These are phyloP conservation scores for Leccinum griseonigrum DNA, from an alignment of 1,284 basidiomycete genomes.

Conservation along the genomic window DNA sequence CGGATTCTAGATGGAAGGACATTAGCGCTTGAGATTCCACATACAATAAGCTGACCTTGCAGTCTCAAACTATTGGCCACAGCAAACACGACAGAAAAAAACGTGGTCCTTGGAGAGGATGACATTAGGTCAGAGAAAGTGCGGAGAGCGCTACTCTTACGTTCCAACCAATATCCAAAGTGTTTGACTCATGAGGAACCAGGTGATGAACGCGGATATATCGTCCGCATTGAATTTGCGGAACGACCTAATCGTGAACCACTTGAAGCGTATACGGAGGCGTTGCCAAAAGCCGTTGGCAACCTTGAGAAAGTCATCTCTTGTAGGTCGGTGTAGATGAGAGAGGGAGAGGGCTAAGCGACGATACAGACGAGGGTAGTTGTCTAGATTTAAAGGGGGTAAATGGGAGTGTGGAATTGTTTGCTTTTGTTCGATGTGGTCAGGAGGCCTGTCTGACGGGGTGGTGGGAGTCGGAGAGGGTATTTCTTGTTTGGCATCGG, in stretches of 20 bases:
- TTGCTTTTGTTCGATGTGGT: constrained; percentile 4
- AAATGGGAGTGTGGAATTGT: constrained; percentile 9
- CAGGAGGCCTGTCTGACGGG: constrained; percentile 6
- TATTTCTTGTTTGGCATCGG: constrained; percentile 7
- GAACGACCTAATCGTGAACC: constrained; percentile 97
- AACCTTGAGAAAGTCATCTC: constrained; percentile 85
- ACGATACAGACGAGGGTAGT: constrained; percentile 80
- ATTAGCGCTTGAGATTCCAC: background rate
- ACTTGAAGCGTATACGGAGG: constrained; percentile 90
- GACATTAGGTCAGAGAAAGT: constrained; percentile 14
- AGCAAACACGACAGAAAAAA: constrained; percentile 91
- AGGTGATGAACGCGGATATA: constrained; percentile 93
- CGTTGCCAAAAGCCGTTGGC: constrained; percentile 91
- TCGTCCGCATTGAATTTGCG: constrained; percentile 96
- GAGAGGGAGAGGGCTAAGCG: constrained; percentile 72
- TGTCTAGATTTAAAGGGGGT: constrained; percentile 48
- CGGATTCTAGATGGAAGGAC: constrained; percentile 56
- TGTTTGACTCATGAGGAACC: constrained; percentile 93
- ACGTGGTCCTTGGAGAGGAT: constrained; percentile 71
- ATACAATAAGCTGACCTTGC: constrained; percentile 56
- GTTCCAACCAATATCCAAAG: constrained; percentile 94
- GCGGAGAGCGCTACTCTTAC: constrained; percentile 43
- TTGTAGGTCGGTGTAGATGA: constrained; percentile 78
- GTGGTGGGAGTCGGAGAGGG: background rate
- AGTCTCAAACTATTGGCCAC: constrained; percentile 87